Evolutionary conservation across 371 early-diverging fungal genomes (phyloP), one percentile per base, ranked within the genome.

Genomic region (Batrachochytrium dendrobatidis): DNA sequence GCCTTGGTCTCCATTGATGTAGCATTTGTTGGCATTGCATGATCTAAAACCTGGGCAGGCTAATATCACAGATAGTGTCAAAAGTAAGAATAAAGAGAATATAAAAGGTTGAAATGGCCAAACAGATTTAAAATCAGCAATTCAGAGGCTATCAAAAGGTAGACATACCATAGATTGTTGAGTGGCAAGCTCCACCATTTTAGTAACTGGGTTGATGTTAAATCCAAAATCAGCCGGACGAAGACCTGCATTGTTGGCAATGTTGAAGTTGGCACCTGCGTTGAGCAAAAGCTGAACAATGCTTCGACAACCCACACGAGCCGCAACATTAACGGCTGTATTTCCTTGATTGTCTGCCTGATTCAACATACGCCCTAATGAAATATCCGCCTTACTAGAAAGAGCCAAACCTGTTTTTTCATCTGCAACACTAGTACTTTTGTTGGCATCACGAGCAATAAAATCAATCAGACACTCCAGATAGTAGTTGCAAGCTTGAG

Each of bases 291-390:
- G 62, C 50, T 84, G 72, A 0, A 90, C 83, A 12, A 94, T 65
- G 10, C 80, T 79, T 48, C 84, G 78, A 61, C 87, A 86, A 15
- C 90, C 92, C 4, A 84, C 73, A 29, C 89, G 74, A 2, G 92
- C 88, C 0, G 94, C 92, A 39, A 95, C 82, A 35, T 84, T 90
- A 49, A 95, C 65, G 10, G 95, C 92, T 0, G 97, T 95, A 58
- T 96, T 90, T 6, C 97, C 97, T 43, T 83, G 1, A 65, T 22
- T 73, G 64, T 96, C 97, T 69, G 86, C 86, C n/a, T 86, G 76
- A 54, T 95, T 87, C 29, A 95, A 68, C 17, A 95, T 79, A 15
- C n/a, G 39, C 39, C n/a, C 15, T 12, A 39, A 15, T n/a, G 39
- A 39, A n/a, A 39, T 39, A n/a, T 39, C 39, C n/a, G 39, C 12